A percentile compares a stretch with the other conserved stretches of the same genome.
Evolutionary conservation across 257 asterid genomes (phyloP).

Genomic region (Solanum raphanifolium): DNA sequence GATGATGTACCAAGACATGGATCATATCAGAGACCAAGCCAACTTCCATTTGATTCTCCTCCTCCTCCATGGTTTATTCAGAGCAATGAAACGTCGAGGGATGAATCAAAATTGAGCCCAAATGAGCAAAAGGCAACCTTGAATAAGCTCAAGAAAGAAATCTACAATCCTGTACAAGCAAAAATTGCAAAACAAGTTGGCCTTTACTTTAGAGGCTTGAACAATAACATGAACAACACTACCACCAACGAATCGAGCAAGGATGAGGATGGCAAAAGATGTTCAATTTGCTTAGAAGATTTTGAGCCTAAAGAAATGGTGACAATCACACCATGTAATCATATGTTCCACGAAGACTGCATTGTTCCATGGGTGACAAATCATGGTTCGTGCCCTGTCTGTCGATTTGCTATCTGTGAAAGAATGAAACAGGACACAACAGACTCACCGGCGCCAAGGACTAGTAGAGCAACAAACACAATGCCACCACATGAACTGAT

Average conservation of each 20-base stretch:
- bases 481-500: not conserved
- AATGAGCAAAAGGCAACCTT: slow-evolving; percentile 48
- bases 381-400: slow-evolving; percentile 72
- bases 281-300: slow-evolving; percentile 82
- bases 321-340: slow-evolving; percentile 69
- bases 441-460: not conserved
- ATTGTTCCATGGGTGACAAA: slow-evolving; percentile 83
- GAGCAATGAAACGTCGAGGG: not conserved
- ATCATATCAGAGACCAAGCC: slow-evolving; percentile 2
- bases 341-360: slow-evolving; percentile 90
- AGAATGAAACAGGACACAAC: slow-evolving; percentile 8
- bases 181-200: slow-evolving; percentile 20
- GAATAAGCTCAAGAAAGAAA: slow-evolving; percentile 49
- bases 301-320: slow-evolving; percentile 53
- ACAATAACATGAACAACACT: slow-evolving; percentile 5
- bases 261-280: slow-evolving; percentile 46
- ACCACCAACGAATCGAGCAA: not conserved
- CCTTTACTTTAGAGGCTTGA: slow-evolving; percentile 27
- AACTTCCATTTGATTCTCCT: slow-evolving; percentile 2
- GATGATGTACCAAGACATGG: slow-evolving; percentile 8
- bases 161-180: slow-evolving; percentile 58
- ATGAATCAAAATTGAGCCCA: slow-evolving; percentile 34
- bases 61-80: slow-evolving; percentile 12
- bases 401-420: slow-evolving; percentile 35
- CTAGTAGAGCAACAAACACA: not conserved